Evolutionary conservation across 1,284 basidiomycete species (phyloP), one percentile per base, ranked within the genome.

Genomic region (Cryptococcus sp.): DNA sequence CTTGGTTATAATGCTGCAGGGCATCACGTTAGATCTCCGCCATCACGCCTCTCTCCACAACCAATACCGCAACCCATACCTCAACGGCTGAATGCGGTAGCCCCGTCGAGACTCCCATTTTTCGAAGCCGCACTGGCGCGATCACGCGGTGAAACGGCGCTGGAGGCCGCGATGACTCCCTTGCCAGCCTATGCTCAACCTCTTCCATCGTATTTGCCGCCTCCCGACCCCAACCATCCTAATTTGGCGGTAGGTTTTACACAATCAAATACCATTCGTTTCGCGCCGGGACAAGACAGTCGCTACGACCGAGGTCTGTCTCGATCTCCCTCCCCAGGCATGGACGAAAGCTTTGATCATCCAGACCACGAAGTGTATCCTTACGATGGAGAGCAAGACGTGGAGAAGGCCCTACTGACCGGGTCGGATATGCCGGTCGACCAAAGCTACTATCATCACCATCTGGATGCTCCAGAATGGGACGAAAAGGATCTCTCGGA

Each of bases 181-280:
- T 35, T 35, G 31, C 31, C 41, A 4, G 22, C 22, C 3, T 62
- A 56, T 41, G 40, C 35, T 42, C 69, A 72, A 53, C 73, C 72
- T 0, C 47, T 64, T 7, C 75, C 75, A 0, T 61, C 67, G 0
- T 75, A 77, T 50, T 59, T 73, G 13, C 70, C 70, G 1, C 73
- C 75, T 0, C 64, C 66, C 2, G 74, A 76, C 47, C 70, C 70
- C 20, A 77, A 77, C 58, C 75, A 77, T 48, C 74, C 75, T 3
- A 66, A 72, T 42, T 62, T 77, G 3, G 50, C 64, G 4, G 62
- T 77, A 5, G 70, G 69, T 8, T 70, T 75, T 40, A 62, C 61
- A 5, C 69, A 61, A 47, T 68, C 71, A 8, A 59, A 58, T 16
- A 72, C 73, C 0, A 55, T 74, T 23, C 68, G 74, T 13, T 66